Evolutionary conservation across 495 filamentous ascomycete species (phyloP).

Genomic region (Aspergillus sclerotioniger): DNA sequence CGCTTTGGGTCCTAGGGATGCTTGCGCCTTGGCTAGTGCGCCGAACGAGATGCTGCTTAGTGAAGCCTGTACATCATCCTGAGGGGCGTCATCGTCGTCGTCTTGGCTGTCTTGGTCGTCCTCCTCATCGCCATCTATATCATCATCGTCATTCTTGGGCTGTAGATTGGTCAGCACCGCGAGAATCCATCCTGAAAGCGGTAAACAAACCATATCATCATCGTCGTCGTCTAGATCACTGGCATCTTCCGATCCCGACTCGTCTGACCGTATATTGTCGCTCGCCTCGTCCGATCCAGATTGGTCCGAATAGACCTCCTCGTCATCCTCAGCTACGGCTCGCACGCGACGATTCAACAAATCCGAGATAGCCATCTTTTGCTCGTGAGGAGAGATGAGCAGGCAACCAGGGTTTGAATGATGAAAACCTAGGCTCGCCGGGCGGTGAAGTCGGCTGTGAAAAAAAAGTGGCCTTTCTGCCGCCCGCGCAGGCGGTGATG

Average conservation of each 20-base stretch:
- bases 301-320: slow-evolving; percentile 39
- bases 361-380: slow-evolving; percentile 45
- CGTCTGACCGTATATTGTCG: slow-evolving; percentile 25
- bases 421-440: background rate
- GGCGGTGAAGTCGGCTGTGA: slow-evolving; percentile 18
- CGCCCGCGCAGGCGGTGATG: slow-evolving; percentile 13
- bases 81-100: slow-evolving; percentile 25
- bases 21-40: slow-evolving; percentile 80
- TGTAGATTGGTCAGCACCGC: background rate
- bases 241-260: slow-evolving; percentile 29
- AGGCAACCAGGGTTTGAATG: background rate
- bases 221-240: slow-evolving; percentile 14
- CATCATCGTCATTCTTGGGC: slow-evolving; percentile 13
- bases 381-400: background rate
- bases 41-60: slow-evolving; percentile 73
- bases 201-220: slow-evolving; percentile 4
- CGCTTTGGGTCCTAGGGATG: slow-evolving; percentile 52
- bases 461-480: slow-evolving; percentile 20
- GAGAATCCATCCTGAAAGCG: too few relatives aligned
- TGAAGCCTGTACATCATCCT: slow-evolving; percentile 41
- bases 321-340: slow-evolving; percentile 55
- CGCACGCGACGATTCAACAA: slow-evolving; percentile 59
- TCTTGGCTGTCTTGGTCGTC: slow-evolving; percentile 21
- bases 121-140: slow-evolving; percentile 21
- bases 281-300: slow-evolving; percentile 25